Base-by-base conservation (phyloP, 768 basidiomycete genomes). In the Lentinula boryana region DNA sequence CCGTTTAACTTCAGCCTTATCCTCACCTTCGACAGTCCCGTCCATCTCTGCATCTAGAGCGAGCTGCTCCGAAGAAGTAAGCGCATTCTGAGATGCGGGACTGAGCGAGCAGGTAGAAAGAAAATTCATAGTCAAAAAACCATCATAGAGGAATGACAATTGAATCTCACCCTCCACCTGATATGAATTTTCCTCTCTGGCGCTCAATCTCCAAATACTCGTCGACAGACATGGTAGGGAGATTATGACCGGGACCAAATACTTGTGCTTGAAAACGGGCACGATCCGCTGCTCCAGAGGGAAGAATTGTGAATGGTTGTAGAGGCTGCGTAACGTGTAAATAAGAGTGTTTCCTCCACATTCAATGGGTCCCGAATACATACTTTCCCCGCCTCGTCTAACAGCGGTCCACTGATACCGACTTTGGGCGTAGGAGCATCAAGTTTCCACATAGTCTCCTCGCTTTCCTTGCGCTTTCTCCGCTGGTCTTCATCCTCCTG, bases 191-290 rank as follows among this genome's bases (percentile, higher is more conserved):
- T 0, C 96, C 96, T 60, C 90, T 77, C 68, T 86, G 80, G 52
- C 78, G 78, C 68, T 99, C 96, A 60, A 93, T 85, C 68, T 91
- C 85, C 35, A 99, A 80, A 69, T 95, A 98, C 72, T 98, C 91
- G 66, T 98, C 96, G 60, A 98, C 84, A 1, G 91, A 83, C 97
- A 99, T 98, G 0, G 93, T 95, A 4, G 97, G 97, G 35, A 98
- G 75, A 46, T 88, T 84, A 68, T 97, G 85, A 10, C 83, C 84
- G 13, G 92, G 84, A 15, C 87, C 83, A 74, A 98, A 98, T 3
- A 98, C 95, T 67, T 91, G 85, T 1, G 82, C 74, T 68, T 88
- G 87, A 5, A 97, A 69, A 27, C 86, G 82, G 44, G 86, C 79
- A 61, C 95, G 86, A 65, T 95, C 82, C 18, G 79, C 71, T 46